Conservation (phyloP, 306 rosid species). For the Castanea crenata region DNA sequence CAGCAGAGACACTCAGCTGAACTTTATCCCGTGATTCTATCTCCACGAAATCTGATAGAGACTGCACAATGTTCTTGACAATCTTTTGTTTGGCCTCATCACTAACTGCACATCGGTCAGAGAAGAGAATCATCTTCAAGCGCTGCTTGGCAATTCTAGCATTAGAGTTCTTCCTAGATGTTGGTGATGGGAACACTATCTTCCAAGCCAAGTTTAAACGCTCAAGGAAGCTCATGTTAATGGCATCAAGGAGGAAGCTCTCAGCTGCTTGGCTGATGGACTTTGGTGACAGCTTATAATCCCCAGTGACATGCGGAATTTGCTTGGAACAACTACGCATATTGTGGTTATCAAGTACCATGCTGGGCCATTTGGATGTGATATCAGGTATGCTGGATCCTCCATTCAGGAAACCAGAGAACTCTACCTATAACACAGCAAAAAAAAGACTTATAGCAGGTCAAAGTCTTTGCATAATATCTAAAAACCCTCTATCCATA, state of each 20-base stretch:
- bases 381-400: slow-evolving; percentile 46
- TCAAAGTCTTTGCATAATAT: slow-evolving; percentile 6
- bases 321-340: slow-evolving; percentile 43
- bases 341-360: slow-evolving; percentile 38
- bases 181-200: slow-evolving; percentile 74
- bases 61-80: slow-evolving; percentile 69
- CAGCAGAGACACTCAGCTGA: slow-evolving; percentile 82
- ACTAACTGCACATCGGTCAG: slow-evolving; percentile 90
- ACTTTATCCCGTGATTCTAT: slow-evolving; percentile 96
- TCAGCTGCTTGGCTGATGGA: slow-evolving; percentile 61
- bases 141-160: slow-evolving; percentile 96
- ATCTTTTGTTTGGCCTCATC: slow-evolving; percentile 90
- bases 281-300: slow-evolving; percentile 43
- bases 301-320: slow-evolving; percentile 35
- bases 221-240: slow-evolving; percentile 88
- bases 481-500: neutral
- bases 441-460: neutral
- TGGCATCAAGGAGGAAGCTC: slow-evolving; percentile 79
- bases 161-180: slow-evolving; percentile 64
- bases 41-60: slow-evolving; percentile 93
- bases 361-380: slow-evolving; percentile 45
- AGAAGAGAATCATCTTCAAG: slow-evolving; percentile 88
- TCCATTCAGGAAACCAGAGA: slow-evolving; percentile 48
- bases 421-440: slow-evolving; percentile 57
- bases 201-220: slow-evolving; percentile 92